Base-by-base conservation (phyloP, 2,329 filamentous ascomycete genomes). In the Fragosphaeria purpurea region DNA sequence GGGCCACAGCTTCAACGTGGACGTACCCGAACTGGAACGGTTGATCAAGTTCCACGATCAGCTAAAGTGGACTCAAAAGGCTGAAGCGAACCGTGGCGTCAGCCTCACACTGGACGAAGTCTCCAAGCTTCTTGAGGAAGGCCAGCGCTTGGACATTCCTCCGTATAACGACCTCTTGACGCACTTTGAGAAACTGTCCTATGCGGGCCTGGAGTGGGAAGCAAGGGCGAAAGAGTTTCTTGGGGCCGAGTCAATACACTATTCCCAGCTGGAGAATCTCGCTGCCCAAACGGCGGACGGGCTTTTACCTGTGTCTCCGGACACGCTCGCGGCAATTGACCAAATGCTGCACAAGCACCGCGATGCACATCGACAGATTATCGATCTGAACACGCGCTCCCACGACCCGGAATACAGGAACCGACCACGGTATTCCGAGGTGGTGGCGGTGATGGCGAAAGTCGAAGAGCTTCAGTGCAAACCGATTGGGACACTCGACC, bases 341-440 rank as follows among this genome's bases (percentile, higher is more conserved):
- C 85, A 88, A 46, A 96, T 97, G 50, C 72, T 98, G 52, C 89
- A 89, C 65, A 97, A 96, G 68, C 93, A 98, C 65, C 84, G 93
- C 22, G 93, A 97, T 63, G 90, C 90, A 1, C 90, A 96, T 62
- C 84, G 86, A 12, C 85, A 90, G 60, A 95, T 98, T 49, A 70
- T 89, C 46, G 85, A 86, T 39, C 70, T 98, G 8, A 90, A 85
- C 38, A 81, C 91, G 53, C 82, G 84, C 51, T 91, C 85, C 55
- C 86, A 82, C 56, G 76, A 88, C 38, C 71, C 76, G 0, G 86
- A 95, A 59, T 83, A 88, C 60, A 77, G 79, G 41, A 84, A 88
- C 58, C 80, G 93, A 32, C 93, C 93, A 0, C 86, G 82, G 60
- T 98, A 97, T 63, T 74, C 80, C 38, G 91, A 97, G 60, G 88